Evolutionary conservation across 495 filamentous ascomycete species (phyloP).

Genomic region (Trichocladium uniseriatum): DNA sequence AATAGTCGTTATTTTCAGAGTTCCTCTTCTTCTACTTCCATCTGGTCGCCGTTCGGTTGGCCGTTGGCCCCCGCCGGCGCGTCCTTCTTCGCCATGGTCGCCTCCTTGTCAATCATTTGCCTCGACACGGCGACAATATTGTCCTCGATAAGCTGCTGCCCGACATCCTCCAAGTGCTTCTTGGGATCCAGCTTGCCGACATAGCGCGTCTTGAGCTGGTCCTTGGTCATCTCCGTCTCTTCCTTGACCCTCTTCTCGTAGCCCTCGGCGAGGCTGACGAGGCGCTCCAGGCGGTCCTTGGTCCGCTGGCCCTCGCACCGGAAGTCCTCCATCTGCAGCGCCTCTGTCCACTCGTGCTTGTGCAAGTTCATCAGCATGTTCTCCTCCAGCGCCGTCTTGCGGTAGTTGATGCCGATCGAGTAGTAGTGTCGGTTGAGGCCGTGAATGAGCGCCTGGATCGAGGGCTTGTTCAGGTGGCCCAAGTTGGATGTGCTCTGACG

Average conservation of each 20-base stretch:
- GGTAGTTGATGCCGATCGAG: constrained; percentile 94
- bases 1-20: constrained; percentile 21
- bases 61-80: constrained; percentile 37
- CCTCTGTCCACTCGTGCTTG: constrained; percentile 99
- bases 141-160: constrained; percentile 93
- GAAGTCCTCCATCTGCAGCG: constrained; percentile 95
- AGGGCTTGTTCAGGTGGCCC: constrained; percentile 96
- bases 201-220: constrained; percentile 97
- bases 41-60: constrained; percentile 44
- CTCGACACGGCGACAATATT: constrained; percentile 94
- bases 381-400: constrained; percentile 95
- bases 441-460: constrained; percentile 97
- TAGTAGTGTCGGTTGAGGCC: constrained; percentile 98
- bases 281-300: constrained; percentile 71
- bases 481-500: constrained; percentile 96
- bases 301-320: constrained; percentile 72
- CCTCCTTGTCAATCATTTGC: constrained; percentile 99
- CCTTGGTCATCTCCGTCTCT: constrained; percentile 92
- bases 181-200: constrained; percentile 98
- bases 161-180: constrained; percentile 96
- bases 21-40: constrained; percentile 46
- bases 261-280: constrained; percentile 84
- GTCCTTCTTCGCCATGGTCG: constrained; percentile 53
- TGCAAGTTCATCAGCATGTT: constrained; percentile 99
- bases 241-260: constrained; percentile 99